Evolutionary conservation across 805 yeast genomes (phyloP), one percentile per base, ranked within the genome.

Genomic region (Candida lessepsii): DNA sequence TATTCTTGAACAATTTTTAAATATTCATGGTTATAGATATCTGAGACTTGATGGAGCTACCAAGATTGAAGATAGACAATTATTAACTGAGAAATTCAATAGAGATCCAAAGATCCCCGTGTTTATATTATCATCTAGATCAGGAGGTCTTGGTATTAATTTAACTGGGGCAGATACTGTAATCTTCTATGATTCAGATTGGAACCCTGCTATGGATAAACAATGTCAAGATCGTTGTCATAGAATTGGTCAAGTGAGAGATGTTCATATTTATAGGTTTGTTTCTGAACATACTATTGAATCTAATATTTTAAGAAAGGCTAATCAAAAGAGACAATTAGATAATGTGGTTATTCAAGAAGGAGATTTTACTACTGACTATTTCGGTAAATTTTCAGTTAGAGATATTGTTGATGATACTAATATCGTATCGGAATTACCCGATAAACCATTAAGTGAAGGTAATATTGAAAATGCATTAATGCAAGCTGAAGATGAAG

Each of bases 131-230:
- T 88, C 96, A 3, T 88, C 97, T 2, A 79, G 99, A 63, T 93
- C 99, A 2, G 99, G 99, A 61, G 99, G 99, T 26, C 72, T 95
- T 51, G 99, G 99, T 58, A 93, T 93, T 60, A 93, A 93, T 56
- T 67, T 93, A 49, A 93, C 99, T 0, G 99, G 98, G 57, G 99
- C 99, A 0, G 99, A 93, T 56, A 93, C 99, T 0, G 99, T 93
- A 31, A 88, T 93, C 6, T 95, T 93, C 65, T 93, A 95, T 60
- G 99, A 93, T 63, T 88, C 96, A 2, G 99, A 91, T 63, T 91
- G 99, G 99, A 93, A 93, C 58, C 99, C 99, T 2, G 96, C 98
- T 1, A 93, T 93, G 97, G 99, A 93, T 61, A 88, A 89, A 57
- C 99, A 93, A 64, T 93, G 99, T 66, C 99, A 93, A 63, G 99